Evolutionary conservation across 352 stramenopile species (phyloP).

Genomic region (Lagenidium giganteum): DNA sequence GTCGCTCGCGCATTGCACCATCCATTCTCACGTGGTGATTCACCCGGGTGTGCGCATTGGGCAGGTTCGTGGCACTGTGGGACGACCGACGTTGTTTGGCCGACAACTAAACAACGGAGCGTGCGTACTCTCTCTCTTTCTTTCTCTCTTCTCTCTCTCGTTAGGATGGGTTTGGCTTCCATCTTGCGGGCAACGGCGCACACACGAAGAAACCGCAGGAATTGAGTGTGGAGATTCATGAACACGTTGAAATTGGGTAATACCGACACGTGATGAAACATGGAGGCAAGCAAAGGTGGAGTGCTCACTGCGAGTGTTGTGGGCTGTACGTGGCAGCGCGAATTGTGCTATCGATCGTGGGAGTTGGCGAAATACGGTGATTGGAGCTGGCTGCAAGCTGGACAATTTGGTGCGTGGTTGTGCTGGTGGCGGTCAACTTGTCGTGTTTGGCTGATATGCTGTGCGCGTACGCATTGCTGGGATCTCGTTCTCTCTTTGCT

Average conservation of each 20-base stretch:
- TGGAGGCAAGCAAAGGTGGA: too few species aligned
- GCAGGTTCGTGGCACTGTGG: too few species aligned
- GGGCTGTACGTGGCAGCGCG: slow-evolving; percentile 27
- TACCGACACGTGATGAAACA: too few species aligned
- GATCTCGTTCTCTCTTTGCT: neutral
- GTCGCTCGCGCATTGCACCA: slow-evolving; percentile 63
- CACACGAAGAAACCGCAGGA: slow-evolving; percentile 83
- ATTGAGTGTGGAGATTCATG: slow-evolving; percentile 66
- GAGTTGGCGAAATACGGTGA: slow-evolving; percentile 79
- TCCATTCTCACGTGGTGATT: slow-evolving; percentile 63
- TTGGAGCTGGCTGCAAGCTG: slow-evolving; percentile 70
- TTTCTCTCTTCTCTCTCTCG: neutral
- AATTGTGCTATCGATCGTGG: slow-evolving; percentile 81
- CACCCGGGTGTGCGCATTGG: slow-evolving; percentile 67
- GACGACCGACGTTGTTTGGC: neutral
- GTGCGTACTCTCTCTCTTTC: neutral
- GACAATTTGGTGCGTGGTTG: slow-evolving; percentile 61
- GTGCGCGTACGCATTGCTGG: too few species aligned
- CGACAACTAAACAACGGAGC: neutral
- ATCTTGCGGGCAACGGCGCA: slow-evolving; percentile 42
- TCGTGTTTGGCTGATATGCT: neutral
- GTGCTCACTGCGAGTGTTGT: neutral
- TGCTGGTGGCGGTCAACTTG: neutral
- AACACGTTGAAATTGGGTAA: slow-evolving; percentile 82
- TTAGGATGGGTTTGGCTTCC: slow-evolving; percentile 80